Conservation (phyloP, 768 basidiomycete species). For the Suillus tomentosus region DNA sequence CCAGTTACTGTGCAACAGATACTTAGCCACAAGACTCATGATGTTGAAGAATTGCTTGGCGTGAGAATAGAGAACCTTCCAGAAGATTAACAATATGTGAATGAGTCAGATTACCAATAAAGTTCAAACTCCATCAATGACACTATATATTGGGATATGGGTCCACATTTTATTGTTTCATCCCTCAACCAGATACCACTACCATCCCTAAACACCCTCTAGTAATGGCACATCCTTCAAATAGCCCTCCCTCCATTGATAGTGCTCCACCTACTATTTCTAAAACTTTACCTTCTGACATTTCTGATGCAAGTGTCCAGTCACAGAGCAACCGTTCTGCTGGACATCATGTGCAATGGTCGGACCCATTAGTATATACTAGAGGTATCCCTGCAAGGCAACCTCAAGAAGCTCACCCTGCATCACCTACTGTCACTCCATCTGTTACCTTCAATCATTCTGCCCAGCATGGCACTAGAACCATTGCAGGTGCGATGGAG, state of each 20-base stretch:
- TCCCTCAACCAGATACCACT: neutral
- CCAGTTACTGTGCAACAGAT: neutral
- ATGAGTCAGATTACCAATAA: slow-evolving; percentile 3
- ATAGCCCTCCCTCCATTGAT: neutral
- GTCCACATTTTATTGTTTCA: neutral
- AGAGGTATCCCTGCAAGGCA: slow-evolving; percentile 8
- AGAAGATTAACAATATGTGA: neutral
- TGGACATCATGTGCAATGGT: slow-evolving; percentile 9
- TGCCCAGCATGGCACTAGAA: neutral
- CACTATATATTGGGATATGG: neutral
- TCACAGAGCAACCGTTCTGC: neutral
- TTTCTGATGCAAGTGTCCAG: neutral
- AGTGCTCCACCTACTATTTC: neutral
- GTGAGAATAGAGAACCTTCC: neutral
- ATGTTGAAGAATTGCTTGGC: neutral
- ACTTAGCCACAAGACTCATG: neutral
- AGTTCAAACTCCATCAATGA: slow-evolving; percentile 1
- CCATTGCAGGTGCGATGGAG: neutral
- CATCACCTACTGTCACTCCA: neutral
- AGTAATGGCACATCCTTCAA: neutral
- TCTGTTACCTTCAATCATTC: neutral
- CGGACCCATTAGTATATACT: slow-evolving; percentile 6
- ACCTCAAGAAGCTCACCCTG: neutral
- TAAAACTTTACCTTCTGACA: neutral
- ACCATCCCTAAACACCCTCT: neutral